Percentiles rank a stretch among this genome's conserved stretches.
These are phyloP conservation scores for Cenococcum geophilum DNA, from an alignment of 495 filamentous ascomycete genomes.

Conservation along the genomic window DNA sequence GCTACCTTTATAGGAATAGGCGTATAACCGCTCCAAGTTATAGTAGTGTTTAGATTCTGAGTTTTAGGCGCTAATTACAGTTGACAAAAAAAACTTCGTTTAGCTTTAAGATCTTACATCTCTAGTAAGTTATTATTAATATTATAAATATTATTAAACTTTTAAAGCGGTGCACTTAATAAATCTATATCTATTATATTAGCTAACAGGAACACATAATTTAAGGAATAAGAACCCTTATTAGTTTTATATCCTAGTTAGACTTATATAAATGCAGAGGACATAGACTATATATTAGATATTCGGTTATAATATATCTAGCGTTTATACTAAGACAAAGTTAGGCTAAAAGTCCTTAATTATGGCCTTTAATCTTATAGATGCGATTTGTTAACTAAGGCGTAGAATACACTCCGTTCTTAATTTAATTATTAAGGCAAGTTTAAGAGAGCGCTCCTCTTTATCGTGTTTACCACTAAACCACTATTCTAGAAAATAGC, in stretches of 20 bases:
- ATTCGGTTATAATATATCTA: conserved; percentile 4
- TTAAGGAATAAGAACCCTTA: not conserved
- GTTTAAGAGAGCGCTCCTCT: conserved; percentile 68
- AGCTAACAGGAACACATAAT: not conserved
- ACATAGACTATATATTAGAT: conserved; percentile 4
- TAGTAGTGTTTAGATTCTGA: not conserved
- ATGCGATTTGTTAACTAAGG: conserved; percentile 40
- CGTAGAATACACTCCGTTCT: conserved; percentile 70
- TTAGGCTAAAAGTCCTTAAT: conserved; percentile 9
- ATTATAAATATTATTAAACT: conserved; percentile 2
- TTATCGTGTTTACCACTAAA: conserved; percentile 68
- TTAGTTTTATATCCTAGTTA: not conserved
- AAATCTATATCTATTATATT: conserved; percentile 10
- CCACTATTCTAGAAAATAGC: conserved; percentile 63
- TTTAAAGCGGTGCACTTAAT: not conserved
- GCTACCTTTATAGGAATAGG: not conserved
- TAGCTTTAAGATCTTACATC: conserved; percentile 7
- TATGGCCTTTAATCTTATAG: conserved; percentile 12
- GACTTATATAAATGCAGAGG: conserved; percentile 1
- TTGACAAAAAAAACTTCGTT: not conserved
- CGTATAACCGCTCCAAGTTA: not conserved
- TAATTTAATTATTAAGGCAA: conserved; percentile 55
- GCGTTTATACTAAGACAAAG: not conserved
- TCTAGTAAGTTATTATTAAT: conserved; percentile 8
- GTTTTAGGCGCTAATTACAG: not conserved